Base-by-base conservation (phyloP, 2,329 filamentous ascomycete species). In the Aureobasidium sp. region DNA sequence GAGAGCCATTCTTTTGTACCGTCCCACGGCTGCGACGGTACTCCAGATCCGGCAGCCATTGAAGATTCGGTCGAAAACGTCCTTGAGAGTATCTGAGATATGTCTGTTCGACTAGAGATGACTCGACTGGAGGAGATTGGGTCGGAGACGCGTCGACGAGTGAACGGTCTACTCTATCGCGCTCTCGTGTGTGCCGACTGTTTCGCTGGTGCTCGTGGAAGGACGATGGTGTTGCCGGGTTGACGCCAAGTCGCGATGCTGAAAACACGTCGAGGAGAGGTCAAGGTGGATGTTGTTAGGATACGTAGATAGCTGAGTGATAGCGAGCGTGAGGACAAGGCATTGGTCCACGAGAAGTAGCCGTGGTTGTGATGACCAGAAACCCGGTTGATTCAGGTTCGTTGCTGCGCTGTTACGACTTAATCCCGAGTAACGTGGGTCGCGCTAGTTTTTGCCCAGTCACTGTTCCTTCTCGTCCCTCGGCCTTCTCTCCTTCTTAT, bases 1-100 rank as follows among this genome's bases (percentile, higher is more conserved):
- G 91, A 88, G 65, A 97, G 63, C 63, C 70, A 73, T 41, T 66
- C 65, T 29, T 64, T 65, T 36, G 72, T 58, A 37, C 48, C 62
- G 49, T 62, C 50, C 41, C 64, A 29, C 14, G 63, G 55, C 6
- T 48, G 42, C 8, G 67, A 62, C 16, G 61, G 54, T 44, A 60
- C 9, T 14, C 41, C 41, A 25, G 21, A 21, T 47, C 14, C 44
- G 27, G 55, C 34, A n/a, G 55, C 39, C 39, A 45, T 47, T 61
- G 39, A n/a, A n/a, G 14, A 34, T 34, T 10, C 8, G 37, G 14
- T 13, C 21, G 54, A 4, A n/a, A 27, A 34, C 39, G 29, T 39
- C 42, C 9, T 55, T 29, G 49, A 36, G 45, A 9, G 50, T 5
- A 36, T 45, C 42, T 32, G 54, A 39, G 53, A 36, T 47, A 37